Base-by-base conservation (phyloP, 164 flowering plant species). In the Vitis labrusca region DNA sequence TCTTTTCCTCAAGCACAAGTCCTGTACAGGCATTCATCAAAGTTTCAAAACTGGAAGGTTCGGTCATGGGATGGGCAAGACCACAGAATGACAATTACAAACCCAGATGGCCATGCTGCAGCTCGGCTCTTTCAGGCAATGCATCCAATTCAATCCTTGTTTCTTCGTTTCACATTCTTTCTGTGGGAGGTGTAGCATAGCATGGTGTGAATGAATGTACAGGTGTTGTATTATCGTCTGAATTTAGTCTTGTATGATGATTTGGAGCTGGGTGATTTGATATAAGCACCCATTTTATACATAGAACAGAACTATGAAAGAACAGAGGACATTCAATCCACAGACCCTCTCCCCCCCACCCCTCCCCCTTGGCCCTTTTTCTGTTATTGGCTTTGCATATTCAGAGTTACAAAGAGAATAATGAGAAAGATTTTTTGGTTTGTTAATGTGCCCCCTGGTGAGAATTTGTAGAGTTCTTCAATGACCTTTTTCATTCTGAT, bases 81-180 rank as follows among this genome's bases (percentile, higher is more conserved):
- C 56, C 6, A 7, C 56, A 53, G n/a, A 13, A 13, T 0, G 17
- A 12, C 16, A 53, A 13, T 53, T 11, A 12, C 14, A 53, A n/a
- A 53, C n/a, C n/a, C 2, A 53, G 56, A 12, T 9, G 16, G 56
- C 56, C 44, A 37, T 5, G 5, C 44, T 37, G 44, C 44, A 3
- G 59, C 68, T 15, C 51, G 44, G 47, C 50, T 47, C 16, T 53
- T 61, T 54, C 9, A 51, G 16, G 57, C 53, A 11, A 47, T 11
- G 30, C 19, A 1, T 67, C 29, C 1, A 16, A 47, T 62, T 68
- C 47, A 29, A 13, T 50, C 19, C 29, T 53, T 61, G 16, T 56
- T 64, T 58, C 55, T 14, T 57, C 17, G 32, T 44, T 73, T 17
- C 51, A 8, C 61, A 75, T 75, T 75, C 68, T 75, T 75, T 74